Evolutionary conservation across 768 basidiomycete genomes (phyloP).

Genomic region (Gyrodon lividus): DNA sequence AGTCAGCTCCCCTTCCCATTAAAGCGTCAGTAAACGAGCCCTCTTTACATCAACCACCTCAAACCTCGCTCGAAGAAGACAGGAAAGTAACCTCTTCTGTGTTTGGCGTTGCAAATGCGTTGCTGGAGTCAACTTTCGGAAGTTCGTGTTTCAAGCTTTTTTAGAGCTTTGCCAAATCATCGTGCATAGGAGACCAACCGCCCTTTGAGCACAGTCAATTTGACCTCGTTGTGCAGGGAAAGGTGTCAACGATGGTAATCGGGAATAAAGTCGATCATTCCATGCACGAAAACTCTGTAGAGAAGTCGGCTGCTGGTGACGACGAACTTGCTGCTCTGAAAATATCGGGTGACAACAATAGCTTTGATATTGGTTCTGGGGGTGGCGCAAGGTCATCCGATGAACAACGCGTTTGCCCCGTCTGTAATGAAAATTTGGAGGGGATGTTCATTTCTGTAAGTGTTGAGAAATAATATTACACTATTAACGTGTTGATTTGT

Average conservation of each 20-base stretch:
- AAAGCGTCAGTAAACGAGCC: not conserved
- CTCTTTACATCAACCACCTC: not conserved
- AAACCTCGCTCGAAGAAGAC: not conserved
- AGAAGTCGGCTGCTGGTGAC: slow-evolving; percentile 72
- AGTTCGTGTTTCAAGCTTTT: slow-evolving; percentile 15
- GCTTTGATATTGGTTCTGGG: slow-evolving; percentile 20
- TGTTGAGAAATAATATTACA: slow-evolving; percentile 19
- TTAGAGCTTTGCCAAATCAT: not conserved
- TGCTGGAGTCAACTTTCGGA: slow-evolving; percentile 5
- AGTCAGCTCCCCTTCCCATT: not conserved
- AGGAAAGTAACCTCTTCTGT: slow-evolving; percentile 3
- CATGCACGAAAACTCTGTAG: slow-evolving; percentile 29
- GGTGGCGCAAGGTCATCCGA: slow-evolving; percentile 15
- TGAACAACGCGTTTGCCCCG: slow-evolving; percentile 20
- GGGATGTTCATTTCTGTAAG: slow-evolving; percentile 20
- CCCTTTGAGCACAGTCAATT: not conserved
- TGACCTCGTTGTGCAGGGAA: not conserved
- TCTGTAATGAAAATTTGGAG: slow-evolving; percentile 22
- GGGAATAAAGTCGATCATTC: not conserved
- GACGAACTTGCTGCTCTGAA: slow-evolving; percentile 54
- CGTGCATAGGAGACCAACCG: slow-evolving; percentile 2
- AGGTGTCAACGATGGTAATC: not conserved
- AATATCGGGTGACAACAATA: slow-evolving; percentile 26
- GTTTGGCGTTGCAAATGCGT: slow-evolving; percentile 19
- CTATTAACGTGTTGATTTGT: slow-evolving; percentile 7